Conservation (phyloP, 805 yeast species). For the Saccharomycopsis amapae region DNA sequence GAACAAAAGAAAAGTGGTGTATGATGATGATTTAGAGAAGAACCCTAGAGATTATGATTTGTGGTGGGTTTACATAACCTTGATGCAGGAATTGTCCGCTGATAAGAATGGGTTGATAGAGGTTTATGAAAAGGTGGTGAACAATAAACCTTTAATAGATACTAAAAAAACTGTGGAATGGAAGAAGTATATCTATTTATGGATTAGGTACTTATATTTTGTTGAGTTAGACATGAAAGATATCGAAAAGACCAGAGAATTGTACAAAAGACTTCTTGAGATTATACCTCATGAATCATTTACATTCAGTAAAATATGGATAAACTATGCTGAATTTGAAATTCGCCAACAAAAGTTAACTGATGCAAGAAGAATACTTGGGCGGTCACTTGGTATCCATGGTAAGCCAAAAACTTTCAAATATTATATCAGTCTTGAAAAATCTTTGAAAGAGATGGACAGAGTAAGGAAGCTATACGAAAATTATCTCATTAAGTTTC, state of each 20-base stretch:
- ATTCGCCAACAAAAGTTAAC: conserved; percentile 47
- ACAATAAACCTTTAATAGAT: conserved; percentile 30
- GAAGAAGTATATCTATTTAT: conserved; percentile 63
- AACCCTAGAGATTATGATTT: conserved; percentile 59
- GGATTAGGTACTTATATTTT: conserved; percentile 60
- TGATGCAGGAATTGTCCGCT: conserved; percentile 35
- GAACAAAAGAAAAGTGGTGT: conserved; percentile 47
- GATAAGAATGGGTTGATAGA: conserved; percentile 28
- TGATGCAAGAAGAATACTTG: conserved; percentile 60
- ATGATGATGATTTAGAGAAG: conserved; percentile 39
- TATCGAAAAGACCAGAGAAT: conserved; percentile 37
- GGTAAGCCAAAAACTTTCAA: conserved; percentile 50
- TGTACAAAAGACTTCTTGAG: conserved; percentile 45
- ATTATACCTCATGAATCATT: conserved; percentile 52
- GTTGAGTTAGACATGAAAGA: conserved; percentile 46
- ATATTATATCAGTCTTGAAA: conserved; percentile 64
- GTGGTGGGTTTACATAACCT: conserved; percentile 72
- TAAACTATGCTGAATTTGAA: conserved; percentile 62
- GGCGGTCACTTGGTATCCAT: conserved; percentile 57
- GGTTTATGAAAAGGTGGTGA: conserved; percentile 40
- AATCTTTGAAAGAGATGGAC: conserved; percentile 66
- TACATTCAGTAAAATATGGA: conserved; percentile 73
- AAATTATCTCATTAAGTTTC: conserved; percentile 48
- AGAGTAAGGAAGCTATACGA: conserved; percentile 69
- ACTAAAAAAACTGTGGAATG: conserved; percentile 40